Evolutionary conservation across 192 early-diverging fungal genomes (phyloP).

Genomic region (Powellomyces hirtus): DNA sequence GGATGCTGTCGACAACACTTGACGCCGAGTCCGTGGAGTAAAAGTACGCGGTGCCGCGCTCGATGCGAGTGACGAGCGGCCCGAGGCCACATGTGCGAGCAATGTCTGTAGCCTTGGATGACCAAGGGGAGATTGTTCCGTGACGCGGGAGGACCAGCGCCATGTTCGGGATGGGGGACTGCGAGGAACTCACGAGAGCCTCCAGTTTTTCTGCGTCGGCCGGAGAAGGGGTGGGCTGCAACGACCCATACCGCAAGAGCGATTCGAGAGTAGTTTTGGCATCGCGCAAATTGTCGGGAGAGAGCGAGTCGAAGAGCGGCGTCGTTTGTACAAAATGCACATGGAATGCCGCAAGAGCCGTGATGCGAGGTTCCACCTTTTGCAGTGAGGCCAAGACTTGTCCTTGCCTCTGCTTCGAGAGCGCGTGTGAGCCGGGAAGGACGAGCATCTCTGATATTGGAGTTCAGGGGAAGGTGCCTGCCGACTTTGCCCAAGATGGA

Average conservation of each 20-base stretch:
- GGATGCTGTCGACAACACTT: constrained; percentile 20
- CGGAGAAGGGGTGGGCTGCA: constrained; percentile 36
- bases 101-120: constrained; percentile 99
- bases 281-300: constrained; percentile 9
- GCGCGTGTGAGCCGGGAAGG: constrained; percentile 77
- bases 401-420: constrained; percentile 72
- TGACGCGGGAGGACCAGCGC: constrained; percentile 80
- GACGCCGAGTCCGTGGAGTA: constrained; percentile 34
- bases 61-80: constrained; percentile 72
- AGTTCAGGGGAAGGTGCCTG: too few species aligned
- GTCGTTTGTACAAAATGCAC: constrained; percentile 74
- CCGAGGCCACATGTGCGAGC: constrained; percentile 84
- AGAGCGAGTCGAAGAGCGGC: constrained; percentile 17
- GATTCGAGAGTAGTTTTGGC: constrained; percentile 18
- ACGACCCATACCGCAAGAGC: constrained; percentile 42
- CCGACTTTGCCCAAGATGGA: too few species aligned
- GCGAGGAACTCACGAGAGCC: constrained; percentile 28
- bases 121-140: constrained; percentile 99
- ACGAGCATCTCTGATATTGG: too few species aligned
- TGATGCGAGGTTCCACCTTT: constrained; percentile 47
- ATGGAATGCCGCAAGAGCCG: constrained; percentile 61
- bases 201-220: constrained; percentile 44
- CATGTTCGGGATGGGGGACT: constrained; percentile 7
- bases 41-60: constrained; percentile 81
- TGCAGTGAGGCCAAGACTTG: constrained; percentile 61